Percentiles rank a stretch among this genome's conserved stretches.
Conservation (phyloP, 1,284 basidiomycete genomes). For the Phlebopus sp. region DNA sequence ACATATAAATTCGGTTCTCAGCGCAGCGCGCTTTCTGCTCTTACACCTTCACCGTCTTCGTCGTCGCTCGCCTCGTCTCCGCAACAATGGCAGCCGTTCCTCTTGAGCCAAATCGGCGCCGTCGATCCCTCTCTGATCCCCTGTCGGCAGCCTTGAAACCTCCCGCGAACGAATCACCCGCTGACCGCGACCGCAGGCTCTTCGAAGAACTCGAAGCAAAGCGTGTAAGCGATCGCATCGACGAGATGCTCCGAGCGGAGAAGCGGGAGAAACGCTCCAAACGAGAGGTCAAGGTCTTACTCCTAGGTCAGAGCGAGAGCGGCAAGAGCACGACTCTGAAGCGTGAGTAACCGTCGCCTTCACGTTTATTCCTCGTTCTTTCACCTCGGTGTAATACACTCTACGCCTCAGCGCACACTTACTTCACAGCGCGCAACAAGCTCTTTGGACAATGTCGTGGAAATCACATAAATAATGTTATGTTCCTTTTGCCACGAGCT, state of each 20-base stretch:
- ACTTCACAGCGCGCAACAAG: background rate
- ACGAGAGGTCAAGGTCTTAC: slow-evolving; percentile 66
- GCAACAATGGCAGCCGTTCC: slow-evolving; percentile 21
- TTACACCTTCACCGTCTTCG: slow-evolving; percentile 4
- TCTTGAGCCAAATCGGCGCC: slow-evolving; percentile 35
- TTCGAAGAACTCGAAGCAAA: slow-evolving; percentile 65
- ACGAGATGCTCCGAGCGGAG: slow-evolving; percentile 69
- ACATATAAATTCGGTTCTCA: slow-evolving; percentile 19
- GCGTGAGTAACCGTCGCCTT: slow-evolving; percentile 53
- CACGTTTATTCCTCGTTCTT: slow-evolving; percentile 8
- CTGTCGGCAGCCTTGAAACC: slow-evolving; percentile 63
- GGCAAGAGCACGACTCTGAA: slow-evolving; percentile 81
- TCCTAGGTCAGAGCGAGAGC: slow-evolving; percentile 80
- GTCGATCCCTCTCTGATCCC: slow-evolving; percentile 63
- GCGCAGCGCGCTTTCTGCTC: slow-evolving; percentile 3
- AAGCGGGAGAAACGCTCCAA: slow-evolving; percentile 55
- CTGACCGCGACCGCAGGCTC: slow-evolving; percentile 59
- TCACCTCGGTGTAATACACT: background rate
- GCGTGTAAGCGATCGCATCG: slow-evolving; percentile 70
- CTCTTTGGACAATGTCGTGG: too few relatives aligned
- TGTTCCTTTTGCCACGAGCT: too few relatives aligned
- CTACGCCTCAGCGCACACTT: background rate
- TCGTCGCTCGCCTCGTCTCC: background rate
- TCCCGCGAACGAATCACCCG: slow-evolving; percentile 64
- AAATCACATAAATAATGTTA: too few relatives aligned